Evolutionary conservation across 1,284 basidiomycete species (phyloP), one percentile per base, ranked within the genome.

Genomic region (Cronartium quercuum): DNA sequence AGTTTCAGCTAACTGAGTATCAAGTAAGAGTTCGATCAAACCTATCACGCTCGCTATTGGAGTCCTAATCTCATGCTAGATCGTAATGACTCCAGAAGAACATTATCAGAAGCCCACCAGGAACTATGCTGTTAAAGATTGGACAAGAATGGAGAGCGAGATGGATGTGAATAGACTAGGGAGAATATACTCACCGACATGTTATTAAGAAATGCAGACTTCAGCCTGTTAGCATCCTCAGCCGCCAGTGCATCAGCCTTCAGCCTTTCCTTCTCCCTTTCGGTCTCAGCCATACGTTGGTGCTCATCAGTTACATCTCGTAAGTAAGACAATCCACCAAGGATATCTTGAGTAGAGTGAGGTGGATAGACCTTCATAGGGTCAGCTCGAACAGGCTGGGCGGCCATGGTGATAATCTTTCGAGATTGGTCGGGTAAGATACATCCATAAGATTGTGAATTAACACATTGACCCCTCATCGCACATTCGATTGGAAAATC

Each of bases 41-140:
- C 80, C 80, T 42, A 80, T 79, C 40, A 81, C 79, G 75, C 79
- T 79, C n/a, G 80, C 80, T 29, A 81, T 81, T 1, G 80, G 80
- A 42, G 80, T 81, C 41, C 80, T 77, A 63, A 81, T 81, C 77
- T 81, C 80, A 77, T 81, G 80, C 67, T 69, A 42, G 58, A 61
- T n/a, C 21, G 24, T 38, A 38, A n/a, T 34, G 13, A 24, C 35
- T 29, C 29, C 18, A 18, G 58, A 61, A 24, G 29, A 29, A 38
- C 58, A 29, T 29, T 29, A 29, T 29, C 29, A 29, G 29, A 29
- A 29, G 29, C 29, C 29, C 29, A 29, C 29, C 29, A 29, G 2
- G 29, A 29, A 29, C 29, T 29, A 29, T 29, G 29, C 29, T 29
- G 1, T 1, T 1, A 29, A 29, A 29, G 29, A 29, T 29, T 29